phyloP scores from a whole-genome alignment of 2,329 filamentous ascomycete genomes.

The Colletotrichum lindemuthianum region DNA sequence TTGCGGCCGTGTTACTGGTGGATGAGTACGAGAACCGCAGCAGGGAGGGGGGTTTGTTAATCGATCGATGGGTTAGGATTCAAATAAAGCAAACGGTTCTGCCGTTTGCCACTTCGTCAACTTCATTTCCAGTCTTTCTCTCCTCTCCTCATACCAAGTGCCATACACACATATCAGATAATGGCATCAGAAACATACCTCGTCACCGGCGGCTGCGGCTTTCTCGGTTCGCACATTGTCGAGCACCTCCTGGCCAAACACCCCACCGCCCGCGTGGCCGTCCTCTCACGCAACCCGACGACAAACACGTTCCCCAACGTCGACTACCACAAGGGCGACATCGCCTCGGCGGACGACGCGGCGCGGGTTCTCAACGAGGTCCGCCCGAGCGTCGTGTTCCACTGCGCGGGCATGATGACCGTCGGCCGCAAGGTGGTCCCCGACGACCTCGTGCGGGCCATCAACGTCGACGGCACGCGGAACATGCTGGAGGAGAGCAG shows the following conservation, averaged over 20 bases:
- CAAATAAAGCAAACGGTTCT: too few relatives aligned
- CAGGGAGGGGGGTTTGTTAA: too few relatives aligned
- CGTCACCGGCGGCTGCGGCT: slow-evolving; percentile 66
- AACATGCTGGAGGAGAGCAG: slow-evolving; percentile 66
- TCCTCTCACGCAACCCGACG: slow-evolving; percentile 58
- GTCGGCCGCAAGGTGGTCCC: slow-evolving; percentile 22
- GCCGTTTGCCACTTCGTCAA: too few relatives aligned
- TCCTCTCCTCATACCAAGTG: not conserved
- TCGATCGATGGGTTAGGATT: too few relatives aligned
- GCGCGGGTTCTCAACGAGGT: slow-evolving; percentile 59
- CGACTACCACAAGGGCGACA: slow-evolving; percentile 61
- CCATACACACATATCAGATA: not conserved
- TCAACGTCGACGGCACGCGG: slow-evolving; percentile 72
- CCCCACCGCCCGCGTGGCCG: slow-evolving; percentile 51
- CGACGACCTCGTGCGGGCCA: slow-evolving; percentile 60
- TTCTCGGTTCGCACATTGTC: slow-evolving; percentile 64
- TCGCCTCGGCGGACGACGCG: slow-evolving; percentile 57
- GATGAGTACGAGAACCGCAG: too few relatives aligned
- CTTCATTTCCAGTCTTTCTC: too few relatives aligned
- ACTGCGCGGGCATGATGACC: slow-evolving; percentile 61
- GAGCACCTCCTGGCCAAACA: slow-evolving; percentile 53
- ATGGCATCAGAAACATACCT: slow-evolving; percentile 43
- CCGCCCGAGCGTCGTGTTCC: slow-evolving; percentile 70
- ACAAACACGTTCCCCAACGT: slow-evolving; percentile 58
- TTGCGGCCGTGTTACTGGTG: too few relatives aligned